These are phyloP conservation scores for Hygrophorus pudorinus DNA, from an alignment of 768 basidiomycete species.

Conservation along the genomic window DNA sequence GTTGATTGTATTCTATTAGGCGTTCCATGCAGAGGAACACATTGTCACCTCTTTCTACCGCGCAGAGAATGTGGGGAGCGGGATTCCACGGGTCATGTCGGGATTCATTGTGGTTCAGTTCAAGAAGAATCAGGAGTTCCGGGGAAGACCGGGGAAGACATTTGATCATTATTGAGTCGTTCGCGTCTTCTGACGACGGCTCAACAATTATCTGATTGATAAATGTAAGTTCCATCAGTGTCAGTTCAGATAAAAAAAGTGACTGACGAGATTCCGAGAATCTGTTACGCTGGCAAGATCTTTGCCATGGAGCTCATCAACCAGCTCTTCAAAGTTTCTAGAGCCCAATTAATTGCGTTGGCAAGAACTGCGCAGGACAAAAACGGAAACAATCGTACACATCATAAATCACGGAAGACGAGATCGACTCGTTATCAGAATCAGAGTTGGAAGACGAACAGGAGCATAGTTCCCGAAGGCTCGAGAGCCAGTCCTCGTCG, in stretches of 20 bases:
- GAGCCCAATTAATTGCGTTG: neutral
- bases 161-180: conserved; percentile 31
- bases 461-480: neutral
- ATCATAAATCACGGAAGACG: conserved; percentile 21
- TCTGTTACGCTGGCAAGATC: conserved; percentile 11
- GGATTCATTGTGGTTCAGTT: conserved; percentile 32
- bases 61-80: conserved; percentile 34
- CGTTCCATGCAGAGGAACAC: conserved; percentile 36
- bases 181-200: conserved; percentile 15
- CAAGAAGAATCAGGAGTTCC: conserved; percentile 31
- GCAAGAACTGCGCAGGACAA: neutral
- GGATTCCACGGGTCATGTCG: conserved; percentile 49
- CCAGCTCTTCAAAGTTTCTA: conserved; percentile 23
- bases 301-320: conserved; percentile 20
- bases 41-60: conserved; percentile 30
- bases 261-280: conserved; percentile 14
- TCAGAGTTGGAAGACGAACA: conserved; percentile 8
- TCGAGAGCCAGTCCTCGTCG: neutral
- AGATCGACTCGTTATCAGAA: conserved; percentile 18
- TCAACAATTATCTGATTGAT: conserved; percentile 24
- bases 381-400: conserved; percentile 13
- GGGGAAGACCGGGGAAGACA: conserved; percentile 23
- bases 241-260: neutral
- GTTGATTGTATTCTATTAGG: conserved; percentile 33
- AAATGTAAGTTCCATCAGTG: neutral